Conservation (phyloP, 148 eudicot species). For the Rhododendron henanense region DNA sequence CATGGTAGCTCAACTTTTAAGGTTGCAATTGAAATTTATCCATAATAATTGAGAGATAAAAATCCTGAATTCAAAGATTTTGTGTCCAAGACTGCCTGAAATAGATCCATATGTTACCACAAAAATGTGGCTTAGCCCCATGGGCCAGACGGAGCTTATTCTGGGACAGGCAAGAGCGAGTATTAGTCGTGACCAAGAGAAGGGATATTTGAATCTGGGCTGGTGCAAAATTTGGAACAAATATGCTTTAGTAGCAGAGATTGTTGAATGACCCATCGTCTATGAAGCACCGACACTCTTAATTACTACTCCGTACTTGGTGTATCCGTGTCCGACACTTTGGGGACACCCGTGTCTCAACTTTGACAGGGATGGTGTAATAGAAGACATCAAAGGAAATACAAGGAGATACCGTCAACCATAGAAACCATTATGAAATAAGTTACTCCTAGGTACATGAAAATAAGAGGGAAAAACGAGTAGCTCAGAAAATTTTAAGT, state of each 20-base stretch:
- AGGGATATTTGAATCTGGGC: no score
- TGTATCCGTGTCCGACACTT: no score
- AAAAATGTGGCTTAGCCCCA: no score
- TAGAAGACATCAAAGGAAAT: neutral
- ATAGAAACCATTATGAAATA: neutral
- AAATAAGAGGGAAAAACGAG: neutral
- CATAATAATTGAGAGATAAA: neutral
- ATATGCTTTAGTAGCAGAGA: no score
- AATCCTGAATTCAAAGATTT: neutral
- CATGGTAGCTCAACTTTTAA: neutral
- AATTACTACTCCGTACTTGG: no score
- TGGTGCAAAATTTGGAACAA: no score
- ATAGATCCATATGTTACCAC: no score
- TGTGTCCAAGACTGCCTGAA: neutral
- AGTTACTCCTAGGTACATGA: neutral
- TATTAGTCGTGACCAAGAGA: neutral
- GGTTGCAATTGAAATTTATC: neutral
- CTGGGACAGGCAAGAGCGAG: neutral
- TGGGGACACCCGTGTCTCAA: neutral
- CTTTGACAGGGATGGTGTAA: neutral
- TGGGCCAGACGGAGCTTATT: no score
- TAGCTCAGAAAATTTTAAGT: neutral
- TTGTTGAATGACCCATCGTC: no score
- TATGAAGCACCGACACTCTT: no score
- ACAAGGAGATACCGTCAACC: no score